These are phyloP conservation scores for Vanrija sp. DNA, from an alignment of 1,284 basidiomycete genomes.

Conservation along the genomic window DNA sequence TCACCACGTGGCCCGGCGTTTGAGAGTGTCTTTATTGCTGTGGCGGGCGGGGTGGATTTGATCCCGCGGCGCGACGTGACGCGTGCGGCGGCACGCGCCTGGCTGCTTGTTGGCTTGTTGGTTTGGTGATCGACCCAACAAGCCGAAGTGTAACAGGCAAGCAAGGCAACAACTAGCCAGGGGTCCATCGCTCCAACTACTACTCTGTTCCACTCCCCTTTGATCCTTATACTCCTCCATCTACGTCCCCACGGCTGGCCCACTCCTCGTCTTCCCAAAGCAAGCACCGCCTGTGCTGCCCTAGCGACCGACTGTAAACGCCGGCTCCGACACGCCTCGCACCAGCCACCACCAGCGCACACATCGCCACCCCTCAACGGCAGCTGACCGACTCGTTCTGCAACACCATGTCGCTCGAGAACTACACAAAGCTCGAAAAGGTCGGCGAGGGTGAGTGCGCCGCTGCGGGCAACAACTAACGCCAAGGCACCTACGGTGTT, in stretches of 20 bases:
- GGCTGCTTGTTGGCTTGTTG: neutral
- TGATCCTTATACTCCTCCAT: too few relatives aligned
- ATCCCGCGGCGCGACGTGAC: neutral
- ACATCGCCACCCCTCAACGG: neutral
- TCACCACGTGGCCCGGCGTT: too few relatives aligned
- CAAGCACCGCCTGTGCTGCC: neutral
- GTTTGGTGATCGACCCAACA: neutral
- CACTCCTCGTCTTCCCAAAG: too few relatives aligned
- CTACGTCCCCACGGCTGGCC: too few relatives aligned
- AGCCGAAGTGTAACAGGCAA: too few relatives aligned
- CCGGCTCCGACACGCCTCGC: neutral
- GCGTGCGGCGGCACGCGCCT: neutral
- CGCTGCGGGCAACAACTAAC: neutral
- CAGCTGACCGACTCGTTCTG: neutral
- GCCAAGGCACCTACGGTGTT: slow-evolving; percentile 91
- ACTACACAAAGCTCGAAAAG: slow-evolving; percentile 72
- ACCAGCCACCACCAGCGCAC: neutral
- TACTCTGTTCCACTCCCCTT: too few relatives aligned
- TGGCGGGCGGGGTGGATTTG: neutral
- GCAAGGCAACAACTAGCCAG: too few relatives aligned
- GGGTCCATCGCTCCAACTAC: too few relatives aligned
- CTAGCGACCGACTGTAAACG: neutral
- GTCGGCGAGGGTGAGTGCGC: slow-evolving; percentile 56
- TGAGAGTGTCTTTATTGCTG: neutral
- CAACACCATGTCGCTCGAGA: slow-evolving; percentile 44